phyloP scores from a whole-genome alignment of 805 yeast genomes.

The Nakazawaea ambrosiae region DNA sequence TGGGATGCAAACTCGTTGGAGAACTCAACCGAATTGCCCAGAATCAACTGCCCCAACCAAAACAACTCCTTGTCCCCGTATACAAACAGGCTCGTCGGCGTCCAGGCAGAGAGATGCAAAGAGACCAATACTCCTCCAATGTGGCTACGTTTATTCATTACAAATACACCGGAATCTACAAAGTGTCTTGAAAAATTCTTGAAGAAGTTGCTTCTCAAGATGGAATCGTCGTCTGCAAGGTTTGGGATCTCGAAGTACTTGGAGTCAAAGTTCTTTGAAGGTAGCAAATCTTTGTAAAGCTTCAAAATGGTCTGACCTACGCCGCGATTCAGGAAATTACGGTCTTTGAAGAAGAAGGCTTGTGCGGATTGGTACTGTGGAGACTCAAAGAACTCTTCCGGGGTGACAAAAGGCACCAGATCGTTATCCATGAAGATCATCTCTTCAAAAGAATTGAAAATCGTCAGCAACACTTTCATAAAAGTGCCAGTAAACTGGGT shows the following conservation, averaged over 20 bases:
- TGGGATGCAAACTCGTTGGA: conserved; percentile 16
- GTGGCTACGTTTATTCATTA: conserved; percentile 40
- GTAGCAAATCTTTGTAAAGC: conserved; percentile 39
- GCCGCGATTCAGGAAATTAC: conserved; percentile 20
- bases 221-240: conserved; percentile 15
- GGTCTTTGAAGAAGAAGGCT: conserved; percentile 43
- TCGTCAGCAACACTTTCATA: conserved; percentile 29
- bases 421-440: conserved; percentile 35
- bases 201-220: conserved; percentile 31
- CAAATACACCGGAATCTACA: conserved; percentile 42
- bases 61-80: conserved; percentile 79
- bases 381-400: conserved; percentile 27
- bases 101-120: conserved; percentile 32
- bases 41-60: conserved; percentile 60
- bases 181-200: conserved; percentile 33
- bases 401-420: conserved; percentile 31
- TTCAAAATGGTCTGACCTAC: conserved; percentile 29
- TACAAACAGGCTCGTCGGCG: conserved; percentile 27
- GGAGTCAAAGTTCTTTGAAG: conserved; percentile 32
- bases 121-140: conserved; percentile 41
- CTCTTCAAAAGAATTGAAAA: conserved; percentile 31
- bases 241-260: conserved; percentile 29
- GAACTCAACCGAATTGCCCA: conserved; percentile 34
- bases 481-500: conserved; percentile 24
- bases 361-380: conserved; percentile 27